A percentile compares a stretch with the other conserved stretches of the same genome.
Conservation (phyloP, 2,329 filamentous ascomycete species). For the Penicillium fuscoglaucum region DNA sequence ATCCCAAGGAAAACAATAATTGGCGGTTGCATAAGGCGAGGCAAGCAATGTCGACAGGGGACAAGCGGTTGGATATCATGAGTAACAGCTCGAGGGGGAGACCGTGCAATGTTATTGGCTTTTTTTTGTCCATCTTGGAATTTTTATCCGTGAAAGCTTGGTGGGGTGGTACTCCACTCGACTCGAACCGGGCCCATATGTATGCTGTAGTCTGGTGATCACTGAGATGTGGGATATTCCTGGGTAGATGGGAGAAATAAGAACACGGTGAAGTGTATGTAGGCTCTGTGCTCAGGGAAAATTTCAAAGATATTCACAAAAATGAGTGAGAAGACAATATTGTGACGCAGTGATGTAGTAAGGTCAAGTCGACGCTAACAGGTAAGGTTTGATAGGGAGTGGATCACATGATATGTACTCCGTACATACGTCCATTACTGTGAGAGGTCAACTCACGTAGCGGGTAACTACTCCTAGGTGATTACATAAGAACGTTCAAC, state of each 20-base stretch:
- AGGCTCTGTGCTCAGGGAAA: neutral
- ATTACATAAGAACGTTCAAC: too few relatives aligned
- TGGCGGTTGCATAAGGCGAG: neutral
- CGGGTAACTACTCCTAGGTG: too few relatives aligned
- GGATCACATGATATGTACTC: too few relatives aligned
- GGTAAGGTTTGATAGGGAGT: neutral
- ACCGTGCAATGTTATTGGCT: neutral
- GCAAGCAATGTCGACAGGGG: neutral
- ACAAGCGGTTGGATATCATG: neutral
- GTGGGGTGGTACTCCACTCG: neutral
- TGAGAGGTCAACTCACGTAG: too few relatives aligned
- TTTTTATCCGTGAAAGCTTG: neutral
- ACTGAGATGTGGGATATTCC: neutral
- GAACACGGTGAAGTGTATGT: neutral
- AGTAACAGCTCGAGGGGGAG: neutral
- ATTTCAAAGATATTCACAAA: neutral
- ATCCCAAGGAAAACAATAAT: neutral
- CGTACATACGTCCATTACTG: too few relatives aligned
- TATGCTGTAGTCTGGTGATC: neutral
- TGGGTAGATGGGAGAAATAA: neutral
- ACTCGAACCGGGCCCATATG: neutral
- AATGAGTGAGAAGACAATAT: neutral
- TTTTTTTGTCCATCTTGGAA: neutral
- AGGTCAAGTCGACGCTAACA: neutral
- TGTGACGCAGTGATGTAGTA: neutral